Evolutionary conservation across 2,329 filamentous ascomycete genomes (phyloP).

Genomic region (Arthrobotrys sphaeroides): DNA sequence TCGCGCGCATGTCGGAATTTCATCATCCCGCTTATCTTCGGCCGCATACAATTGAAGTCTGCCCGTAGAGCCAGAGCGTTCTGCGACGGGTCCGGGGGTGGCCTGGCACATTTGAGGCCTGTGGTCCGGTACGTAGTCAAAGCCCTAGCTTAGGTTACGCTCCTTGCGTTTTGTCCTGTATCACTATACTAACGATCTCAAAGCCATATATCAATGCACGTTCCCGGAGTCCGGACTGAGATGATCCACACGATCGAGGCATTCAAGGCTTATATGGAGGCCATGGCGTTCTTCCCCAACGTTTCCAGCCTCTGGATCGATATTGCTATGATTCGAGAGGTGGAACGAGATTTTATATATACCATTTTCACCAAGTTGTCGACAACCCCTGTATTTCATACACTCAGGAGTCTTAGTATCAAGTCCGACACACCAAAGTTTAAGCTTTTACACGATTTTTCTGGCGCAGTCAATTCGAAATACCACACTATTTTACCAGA

Average conservation of each 20-base stretch:
- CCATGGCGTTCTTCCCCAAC: background rate
- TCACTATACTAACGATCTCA: background rate
- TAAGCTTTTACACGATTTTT: constrained; percentile 7
- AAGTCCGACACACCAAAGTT: background rate
- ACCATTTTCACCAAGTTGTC: constrained; percentile 13
- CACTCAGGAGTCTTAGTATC: background rate
- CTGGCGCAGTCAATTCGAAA: background rate
- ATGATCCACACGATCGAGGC: background rate
- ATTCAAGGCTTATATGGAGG: background rate
- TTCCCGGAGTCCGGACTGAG: background rate
- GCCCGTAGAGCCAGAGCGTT: background rate
- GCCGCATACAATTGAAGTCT: background rate
- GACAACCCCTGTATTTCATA: background rate
- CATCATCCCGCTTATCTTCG: background rate
- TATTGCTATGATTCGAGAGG: background rate
- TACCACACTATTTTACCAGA: background rate
- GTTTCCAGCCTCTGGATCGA: constrained; percentile 2
- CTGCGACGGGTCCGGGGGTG: background rate
- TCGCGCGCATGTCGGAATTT: background rate
- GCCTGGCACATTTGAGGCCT: constrained; percentile 1
- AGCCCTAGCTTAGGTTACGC: background rate
- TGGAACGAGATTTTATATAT: constrained; percentile 2
- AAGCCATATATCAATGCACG: constrained; percentile 8
- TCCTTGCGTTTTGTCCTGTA: no score
- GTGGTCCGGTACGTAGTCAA: background rate